Evolutionary conservation across 176 grass and related monocot species (phyloP), one percentile per base, ranked within the genome.

Genomic region (Saccharum officinarum): DNA sequence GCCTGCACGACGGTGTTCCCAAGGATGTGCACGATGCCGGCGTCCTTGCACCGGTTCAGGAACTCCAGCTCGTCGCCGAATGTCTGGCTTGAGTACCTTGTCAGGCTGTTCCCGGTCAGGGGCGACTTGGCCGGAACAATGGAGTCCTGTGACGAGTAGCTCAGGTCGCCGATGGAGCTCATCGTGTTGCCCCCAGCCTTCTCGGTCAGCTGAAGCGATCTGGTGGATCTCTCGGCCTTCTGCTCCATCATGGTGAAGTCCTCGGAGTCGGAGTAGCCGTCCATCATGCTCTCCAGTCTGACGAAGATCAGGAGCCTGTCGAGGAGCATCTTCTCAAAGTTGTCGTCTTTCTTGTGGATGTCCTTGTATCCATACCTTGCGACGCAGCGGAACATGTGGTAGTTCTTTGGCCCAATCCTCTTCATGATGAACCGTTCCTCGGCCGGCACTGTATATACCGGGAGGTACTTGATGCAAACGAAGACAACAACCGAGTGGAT

Each of bases 321-420:
- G 4, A 88, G 82, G 30, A 95, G 79, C 90, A 92, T 90, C 78
- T 88, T 87, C 15, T 94, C 92, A 47, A 94, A 89, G 57, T 89
- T 82, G 10, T 92, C 92, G 25, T 92, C 83, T 72, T 90, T 90
- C 70, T 92, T 88, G 33, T 87, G 90, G 26, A 92, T 84, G 83
- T 95, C 93, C 66, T 95, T 92, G 69, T 95, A 95, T 10, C 93
- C 90, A n/a, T 91, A 95, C 60, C 93, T 75, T 13, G 82, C 84
- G 5, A 92, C 86, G 18, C 93, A 95, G 6, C 93, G 88, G 67
- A 95, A 95, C 78, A 95, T 87, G 45, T 90, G 87, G 71, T 84
- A 92, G 69, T 87, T 85, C 33, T 85, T 87, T 30, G 86, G 88
- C 7, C 90, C 91, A 5, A 92, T 87, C 38, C 88, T 81, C 47